Percentiles rank a stretch among this genome's conserved stretches.
Conservation (phyloP, 2,329 filamentous ascomycete genomes). For the Corynespora cassiicola region DNA sequence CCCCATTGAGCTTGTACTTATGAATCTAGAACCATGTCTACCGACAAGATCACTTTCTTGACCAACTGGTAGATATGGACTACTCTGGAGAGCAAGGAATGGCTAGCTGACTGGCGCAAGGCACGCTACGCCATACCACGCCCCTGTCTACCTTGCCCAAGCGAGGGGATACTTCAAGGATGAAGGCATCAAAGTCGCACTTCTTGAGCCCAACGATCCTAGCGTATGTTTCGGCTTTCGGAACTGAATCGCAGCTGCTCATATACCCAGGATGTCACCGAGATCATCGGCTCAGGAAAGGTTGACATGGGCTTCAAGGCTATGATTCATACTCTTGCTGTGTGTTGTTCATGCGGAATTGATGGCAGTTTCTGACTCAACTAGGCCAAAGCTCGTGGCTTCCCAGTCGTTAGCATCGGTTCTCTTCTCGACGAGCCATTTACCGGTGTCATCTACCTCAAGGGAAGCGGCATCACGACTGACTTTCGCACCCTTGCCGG, state of each 20-base stretch:
- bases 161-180: conserved; percentile 77
- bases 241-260: no score
- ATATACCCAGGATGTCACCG: conserved; percentile 70
- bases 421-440: conserved; percentile 81
- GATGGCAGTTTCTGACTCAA: conserved; percentile 4
- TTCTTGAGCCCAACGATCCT: conserved; percentile 80
- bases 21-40: conserved; percentile 71
- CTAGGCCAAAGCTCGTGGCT: conserved; percentile 76
- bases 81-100: conserved; percentile 5
- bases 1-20: conserved; percentile 45
- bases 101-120: conserved; percentile 50
- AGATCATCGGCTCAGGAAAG: conserved; percentile 78
- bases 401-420: conserved; percentile 75
- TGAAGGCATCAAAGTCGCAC: conserved; percentile 77
- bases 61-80: conserved; percentile 73
- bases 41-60: conserved; percentile 84
- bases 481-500: conserved; percentile 78
- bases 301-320: conserved; percentile 83
- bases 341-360: conserved; percentile 42
- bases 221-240: conserved; percentile 67
- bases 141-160: conserved; percentile 78
- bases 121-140: conserved; percentile 84
- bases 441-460: conserved; percentile 79
- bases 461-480: conserved; percentile 73
- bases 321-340: conserved; percentile 82